Evolutionary conservation across 1,284 basidiomycete species (phyloP).

Genomic region (Chiua sp.): DNA sequence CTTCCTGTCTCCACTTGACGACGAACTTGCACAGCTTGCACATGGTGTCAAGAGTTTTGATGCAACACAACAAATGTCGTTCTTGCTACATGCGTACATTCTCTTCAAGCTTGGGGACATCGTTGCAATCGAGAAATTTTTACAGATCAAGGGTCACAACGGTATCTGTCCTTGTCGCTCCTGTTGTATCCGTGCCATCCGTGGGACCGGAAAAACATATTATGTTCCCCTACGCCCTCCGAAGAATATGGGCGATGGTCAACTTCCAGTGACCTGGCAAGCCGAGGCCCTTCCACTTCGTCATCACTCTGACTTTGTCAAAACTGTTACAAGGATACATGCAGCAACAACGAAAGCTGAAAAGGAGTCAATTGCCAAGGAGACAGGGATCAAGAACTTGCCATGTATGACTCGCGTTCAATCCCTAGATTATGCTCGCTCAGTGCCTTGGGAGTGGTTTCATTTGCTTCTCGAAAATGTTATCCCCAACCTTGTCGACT

Average conservation of each 20-base stretch:
- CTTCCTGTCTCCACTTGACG: neutral
- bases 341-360: slow-evolving; percentile 3
- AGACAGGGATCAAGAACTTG: slow-evolving; percentile 29
- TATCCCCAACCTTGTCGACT: slow-evolving; percentile 24
- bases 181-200: neutral
- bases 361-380: slow-evolving; percentile 21
- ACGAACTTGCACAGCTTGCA: neutral
- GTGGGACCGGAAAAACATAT: neutral
- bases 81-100: neutral
- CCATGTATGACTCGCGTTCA: slow-evolving; percentile 22
- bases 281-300: neutral
- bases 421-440: slow-evolving; percentile 26
- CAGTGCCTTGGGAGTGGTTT: slow-evolving; percentile 38
- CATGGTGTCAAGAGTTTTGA: neutral
- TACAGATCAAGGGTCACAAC: neutral
- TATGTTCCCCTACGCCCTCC: neutral
- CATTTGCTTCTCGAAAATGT: slow-evolving; percentile 37
- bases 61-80: neutral
- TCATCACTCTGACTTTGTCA: neutral
- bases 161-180: neutral
- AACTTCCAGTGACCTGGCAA: neutral
- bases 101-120: neutral
- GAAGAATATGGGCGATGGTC: neutral
- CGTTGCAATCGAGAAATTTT: neutral
- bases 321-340: neutral